Evolutionary conservation across 495 filamentous ascomycete genomes (phyloP).

Genomic region (Aspergillus olivimuriae): DNA sequence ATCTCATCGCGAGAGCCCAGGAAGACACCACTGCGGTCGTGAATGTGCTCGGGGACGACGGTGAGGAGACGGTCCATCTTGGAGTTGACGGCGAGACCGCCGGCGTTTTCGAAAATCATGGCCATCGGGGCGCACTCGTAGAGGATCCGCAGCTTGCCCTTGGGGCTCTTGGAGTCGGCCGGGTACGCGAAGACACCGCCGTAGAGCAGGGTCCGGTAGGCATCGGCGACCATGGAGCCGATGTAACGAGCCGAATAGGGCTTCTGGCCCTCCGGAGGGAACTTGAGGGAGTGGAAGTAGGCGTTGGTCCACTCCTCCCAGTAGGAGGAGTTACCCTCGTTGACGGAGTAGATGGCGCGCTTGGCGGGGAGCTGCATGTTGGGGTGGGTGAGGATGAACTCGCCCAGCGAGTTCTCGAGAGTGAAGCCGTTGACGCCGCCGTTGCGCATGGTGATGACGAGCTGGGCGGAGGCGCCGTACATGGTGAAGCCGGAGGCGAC

Average conservation of each 20-base stretch:
- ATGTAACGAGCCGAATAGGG: slow-evolving; percentile 95
- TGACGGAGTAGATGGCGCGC: slow-evolving; percentile 92
- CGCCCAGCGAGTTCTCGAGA: slow-evolving; percentile 88
- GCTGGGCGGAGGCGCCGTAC: slow-evolving; percentile 94
- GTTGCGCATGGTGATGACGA: slow-evolving; percentile 95
- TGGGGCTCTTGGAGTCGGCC: slow-evolving; percentile 94
- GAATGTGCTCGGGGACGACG: slow-evolving; percentile 87
- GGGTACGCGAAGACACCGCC: slow-evolving; percentile 97
- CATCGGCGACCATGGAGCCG: slow-evolving; percentile 96
- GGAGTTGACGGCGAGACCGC: slow-evolving; percentile 85
- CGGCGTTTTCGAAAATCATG: slow-evolving; percentile 98
- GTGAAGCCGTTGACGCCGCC: slow-evolving; percentile 95
- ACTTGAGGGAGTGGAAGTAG: slow-evolving; percentile 87
- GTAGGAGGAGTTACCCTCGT: slow-evolving; percentile 95
- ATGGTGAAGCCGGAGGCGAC: slow-evolving; percentile 97
- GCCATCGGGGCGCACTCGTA: slow-evolving; percentile 99
- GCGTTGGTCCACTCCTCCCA: slow-evolving; percentile 85
- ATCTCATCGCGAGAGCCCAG: slow-evolving; percentile 92
- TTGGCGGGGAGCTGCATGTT: slow-evolving; percentile 79
- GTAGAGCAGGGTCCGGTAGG: slow-evolving; percentile 91
- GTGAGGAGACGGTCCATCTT: slow-evolving; percentile 84
- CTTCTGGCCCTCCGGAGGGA: slow-evolving; percentile 64
- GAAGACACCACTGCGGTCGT: slow-evolving; percentile 94
- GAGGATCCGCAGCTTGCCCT: slow-evolving; percentile 94
- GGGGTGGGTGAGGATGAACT: slow-evolving; percentile 97